Evolutionary conservation across 495 filamentous ascomycete genomes (phyloP), one percentile per base, ranked within the genome.

Genomic region (Aspergillus baeticus): DNA sequence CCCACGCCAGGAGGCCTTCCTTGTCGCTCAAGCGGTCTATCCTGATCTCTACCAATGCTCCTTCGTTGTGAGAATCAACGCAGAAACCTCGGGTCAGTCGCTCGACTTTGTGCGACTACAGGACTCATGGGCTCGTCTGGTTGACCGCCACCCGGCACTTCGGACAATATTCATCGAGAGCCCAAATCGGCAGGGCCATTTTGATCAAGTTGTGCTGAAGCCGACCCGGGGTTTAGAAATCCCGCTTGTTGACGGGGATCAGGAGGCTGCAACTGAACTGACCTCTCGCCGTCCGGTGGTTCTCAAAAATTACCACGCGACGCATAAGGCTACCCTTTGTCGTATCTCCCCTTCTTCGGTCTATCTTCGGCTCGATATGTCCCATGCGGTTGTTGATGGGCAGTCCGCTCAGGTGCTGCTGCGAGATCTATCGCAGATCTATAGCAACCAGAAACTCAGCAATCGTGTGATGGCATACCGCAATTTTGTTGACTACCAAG

Each of bases 121-220:
- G 7, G 29, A 23, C 10, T 39, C 55, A 2, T 58, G 55, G 55
- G 34, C 14, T 15, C 47, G 33, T 2, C 31, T 58, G 0, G 55
- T 58, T 5, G 29, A 44, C 11, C 55, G 55, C 2, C 55, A 58
- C 15, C 20, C 55, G 5, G 47, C 47, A 1, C 55, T 58, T 0
- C 46, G 55, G 18, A 58, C 55, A 1, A 33, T 58, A 8, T 58
- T 58, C n/a, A 52, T 51, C 14, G 55, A 58, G 14, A 55, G 53
- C 7, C 20, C 55, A 20, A 46, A 47, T 17, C 55, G 39, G 5
- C 41, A 22, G 4, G 48, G 39, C 2, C 38, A 52, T 18, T 55
- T 58, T 13, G 48, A 51, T 8, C 55, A 58, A 29, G 41, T 58
- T 0, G 55, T 58, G 21, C 20, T 58, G 47, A 51, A 41, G 7